Conservation (phyloP, 2,329 filamentous ascomycete species). For the Colletotrichum acutatum region DNA sequence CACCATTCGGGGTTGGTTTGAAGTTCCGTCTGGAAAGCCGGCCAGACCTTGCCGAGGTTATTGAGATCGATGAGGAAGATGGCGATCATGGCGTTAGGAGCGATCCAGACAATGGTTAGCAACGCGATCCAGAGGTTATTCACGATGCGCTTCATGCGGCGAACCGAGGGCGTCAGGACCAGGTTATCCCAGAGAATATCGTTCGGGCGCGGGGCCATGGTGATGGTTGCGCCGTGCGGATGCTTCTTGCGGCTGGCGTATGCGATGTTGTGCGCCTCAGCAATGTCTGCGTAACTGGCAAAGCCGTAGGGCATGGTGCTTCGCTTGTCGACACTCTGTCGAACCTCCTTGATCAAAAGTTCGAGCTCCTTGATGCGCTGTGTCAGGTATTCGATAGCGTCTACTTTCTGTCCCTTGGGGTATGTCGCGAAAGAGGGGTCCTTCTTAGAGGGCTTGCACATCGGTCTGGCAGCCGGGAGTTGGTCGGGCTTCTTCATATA, state of each 20-base stretch:
- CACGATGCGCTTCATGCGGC: constrained; percentile 78
- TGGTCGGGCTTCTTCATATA: constrained; percentile 90
- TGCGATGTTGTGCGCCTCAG: constrained; percentile 88
- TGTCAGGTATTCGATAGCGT: constrained; percentile 94
- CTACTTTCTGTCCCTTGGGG: constrained; percentile 79
- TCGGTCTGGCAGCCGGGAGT: constrained; percentile 80
- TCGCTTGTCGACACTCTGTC: constrained; percentile 84
- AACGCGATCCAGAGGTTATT: constrained; percentile 87
- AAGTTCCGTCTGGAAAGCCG: constrained; percentile 75
- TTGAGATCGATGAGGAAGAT: constrained; percentile 89
- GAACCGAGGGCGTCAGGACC: constrained; percentile 73
- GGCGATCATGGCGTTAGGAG: constrained; percentile 92
- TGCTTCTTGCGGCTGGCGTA: constrained; percentile 84
- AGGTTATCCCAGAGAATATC: constrained; percentile 98
- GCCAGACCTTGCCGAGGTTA: constrained; percentile 86
- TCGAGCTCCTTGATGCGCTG: constrained; percentile 86
- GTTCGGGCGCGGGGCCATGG: constrained; percentile 84
- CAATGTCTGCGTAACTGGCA: constrained; percentile 89
- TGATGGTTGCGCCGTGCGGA: constrained; percentile 80
- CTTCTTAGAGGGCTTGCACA: constrained; percentile 82
- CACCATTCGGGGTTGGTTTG: constrained; percentile 73
- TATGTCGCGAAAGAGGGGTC: constrained; percentile 75
- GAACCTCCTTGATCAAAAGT: constrained; percentile 83
- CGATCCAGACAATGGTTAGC: constrained; percentile 87
- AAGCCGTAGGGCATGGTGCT: constrained; percentile 94